Evolutionary conservation across 2,329 filamentous ascomycete species (phyloP).

Genomic region (Stagonosporopsis chrysanthemi): DNA sequence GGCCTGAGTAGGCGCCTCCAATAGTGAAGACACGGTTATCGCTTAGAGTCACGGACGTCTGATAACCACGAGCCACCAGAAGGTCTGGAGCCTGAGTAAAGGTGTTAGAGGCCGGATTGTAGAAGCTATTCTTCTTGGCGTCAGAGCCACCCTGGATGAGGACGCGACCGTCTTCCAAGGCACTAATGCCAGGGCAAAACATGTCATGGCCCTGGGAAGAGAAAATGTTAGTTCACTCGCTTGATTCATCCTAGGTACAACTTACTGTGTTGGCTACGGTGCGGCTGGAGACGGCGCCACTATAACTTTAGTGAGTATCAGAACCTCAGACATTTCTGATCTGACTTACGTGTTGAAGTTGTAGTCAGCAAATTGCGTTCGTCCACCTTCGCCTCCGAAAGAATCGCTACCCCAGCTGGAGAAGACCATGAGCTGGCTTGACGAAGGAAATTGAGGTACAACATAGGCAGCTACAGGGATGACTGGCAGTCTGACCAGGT

Average conservation of each 20-base stretch:
- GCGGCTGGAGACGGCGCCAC: constrained; percentile 31
- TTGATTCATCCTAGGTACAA: neutral
- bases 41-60: constrained; percentile 29
- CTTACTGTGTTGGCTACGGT: constrained; percentile 32
- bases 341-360: constrained; percentile 33
- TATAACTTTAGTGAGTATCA: constrained; percentile 16
- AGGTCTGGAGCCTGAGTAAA: constrained; percentile 31
- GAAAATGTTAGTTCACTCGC: neutral
- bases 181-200: constrained; percentile 39
- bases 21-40: constrained; percentile 37
- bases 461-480: constrained; percentile 41
- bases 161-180: constrained; percentile 32
- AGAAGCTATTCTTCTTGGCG: constrained; percentile 32
- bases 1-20: constrained; percentile 37
- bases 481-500: constrained; percentile 35
- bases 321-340: too few relatives aligned
- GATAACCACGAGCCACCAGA: constrained; percentile 36
- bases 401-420: constrained; percentile 39
- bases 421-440: constrained; percentile 34
- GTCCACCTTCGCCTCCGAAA: constrained; percentile 34
- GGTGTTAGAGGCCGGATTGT: constrained; percentile 29
- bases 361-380: constrained; percentile 38
- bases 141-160: constrained; percentile 37
- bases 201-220: constrained; percentile 32
- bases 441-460: constrained; percentile 34